These are phyloP conservation scores for Akebia trifoliata DNA, from an alignment of 164 flowering plant genomes.

Conservation along the genomic window DNA sequence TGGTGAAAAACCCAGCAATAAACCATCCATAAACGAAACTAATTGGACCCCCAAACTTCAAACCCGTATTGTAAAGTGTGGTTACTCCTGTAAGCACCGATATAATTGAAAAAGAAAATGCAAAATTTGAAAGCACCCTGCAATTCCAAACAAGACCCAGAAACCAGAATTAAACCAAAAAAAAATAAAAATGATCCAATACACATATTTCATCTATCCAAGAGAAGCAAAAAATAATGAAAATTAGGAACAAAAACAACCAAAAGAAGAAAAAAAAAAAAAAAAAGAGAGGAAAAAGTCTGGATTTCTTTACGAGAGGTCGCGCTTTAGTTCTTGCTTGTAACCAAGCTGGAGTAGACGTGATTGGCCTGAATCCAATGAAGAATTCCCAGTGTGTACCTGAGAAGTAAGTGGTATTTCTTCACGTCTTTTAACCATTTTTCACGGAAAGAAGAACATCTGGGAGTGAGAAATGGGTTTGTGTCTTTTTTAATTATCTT, in stretches of 20 bases:
- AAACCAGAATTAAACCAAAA: slow-evolving; percentile 30
- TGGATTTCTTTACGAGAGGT: slow-evolving; percentile 62
- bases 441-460: background rate
- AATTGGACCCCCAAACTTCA: slow-evolving; percentile 71
- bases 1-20: slow-evolving; percentile 52
- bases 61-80: slow-evolving; percentile 59
- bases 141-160: slow-evolving; percentile 14
- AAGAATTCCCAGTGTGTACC: slow-evolving; percentile 18
- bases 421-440: slow-evolving; percentile 28
- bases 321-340: slow-evolving; percentile 93
- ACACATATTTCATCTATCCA: background rate
- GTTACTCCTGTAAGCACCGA: slow-evolving; percentile 87
- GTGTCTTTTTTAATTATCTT: too few relatives aligned
- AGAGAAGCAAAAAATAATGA: too few relatives aligned
- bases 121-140: slow-evolving; percentile 67
- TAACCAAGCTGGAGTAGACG: slow-evolving; percentile 79
- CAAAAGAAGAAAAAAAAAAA: background rate
- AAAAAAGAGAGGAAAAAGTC: background rate
- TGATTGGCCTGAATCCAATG: slow-evolving; percentile 57
- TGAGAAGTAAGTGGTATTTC: slow-evolving; percentile 20
- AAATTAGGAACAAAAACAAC: too few relatives aligned
- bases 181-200: slow-evolving; percentile 22
- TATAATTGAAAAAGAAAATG: slow-evolving; percentile 64
- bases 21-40: slow-evolving; percentile 75
- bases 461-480: background rate